phyloP scores from a whole-genome alignment of 176 grass and related monocot species.

The Elymus sibiricus region DNA sequence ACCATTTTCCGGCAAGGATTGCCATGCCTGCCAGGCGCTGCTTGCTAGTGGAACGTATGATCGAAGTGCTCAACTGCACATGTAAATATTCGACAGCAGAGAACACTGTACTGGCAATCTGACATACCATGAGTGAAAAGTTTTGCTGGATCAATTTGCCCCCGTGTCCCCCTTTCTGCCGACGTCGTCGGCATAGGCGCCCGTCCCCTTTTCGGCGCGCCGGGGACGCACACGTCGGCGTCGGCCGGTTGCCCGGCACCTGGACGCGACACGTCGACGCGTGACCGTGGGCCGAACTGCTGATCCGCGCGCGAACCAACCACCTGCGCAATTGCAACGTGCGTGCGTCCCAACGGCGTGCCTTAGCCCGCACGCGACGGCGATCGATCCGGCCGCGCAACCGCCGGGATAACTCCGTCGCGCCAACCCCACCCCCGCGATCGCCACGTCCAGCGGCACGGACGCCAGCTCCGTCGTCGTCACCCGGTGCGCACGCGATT shows the following conservation, averaged over 20 bases:
- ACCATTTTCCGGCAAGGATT: slow-evolving; percentile 5
- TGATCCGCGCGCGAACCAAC: not conserved
- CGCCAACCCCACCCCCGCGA: slow-evolving; percentile 17
- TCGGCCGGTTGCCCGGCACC: not conserved
- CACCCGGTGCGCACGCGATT: not conserved
- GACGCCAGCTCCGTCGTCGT: not conserved
- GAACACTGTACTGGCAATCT: not conserved
- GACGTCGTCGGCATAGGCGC: not conserved
- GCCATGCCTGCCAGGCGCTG: not conserved
- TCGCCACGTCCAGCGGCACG: slow-evolving; percentile 11
- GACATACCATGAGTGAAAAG: not conserved
- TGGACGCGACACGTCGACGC: not conserved
- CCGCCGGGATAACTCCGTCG: slow-evolving; percentile 18
- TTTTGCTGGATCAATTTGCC: not conserved
- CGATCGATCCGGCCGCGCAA: not conserved
- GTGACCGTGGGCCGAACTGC: not conserved
- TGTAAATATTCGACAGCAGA: not conserved
- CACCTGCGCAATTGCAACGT: not conserved
- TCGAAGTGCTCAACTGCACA: not conserved
- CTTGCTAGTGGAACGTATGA: not conserved
- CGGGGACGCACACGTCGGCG: too few relatives aligned
- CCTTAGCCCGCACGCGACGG: slow-evolving; percentile 21
- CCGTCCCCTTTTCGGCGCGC: not conserved
- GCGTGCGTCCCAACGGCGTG: slow-evolving; percentile 1
- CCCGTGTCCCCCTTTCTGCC: not conserved